phyloP scores from a whole-genome alignment of 805 yeast species.

The Yarrowia porcina region DNA sequence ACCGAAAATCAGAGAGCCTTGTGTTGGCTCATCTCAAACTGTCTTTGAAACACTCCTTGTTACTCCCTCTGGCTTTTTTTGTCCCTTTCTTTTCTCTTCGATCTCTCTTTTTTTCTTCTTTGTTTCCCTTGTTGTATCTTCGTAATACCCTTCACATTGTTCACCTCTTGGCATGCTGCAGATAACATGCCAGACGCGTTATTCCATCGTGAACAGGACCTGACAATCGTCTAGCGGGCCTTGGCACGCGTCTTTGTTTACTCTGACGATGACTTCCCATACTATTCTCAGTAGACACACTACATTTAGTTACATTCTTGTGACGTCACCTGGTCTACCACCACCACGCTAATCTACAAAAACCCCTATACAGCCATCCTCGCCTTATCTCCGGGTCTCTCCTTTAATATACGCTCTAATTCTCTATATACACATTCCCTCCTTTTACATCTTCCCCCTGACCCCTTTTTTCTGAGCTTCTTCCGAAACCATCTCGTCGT shows the following conservation, averaged over 20 bases:
- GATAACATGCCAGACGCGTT: neutral
- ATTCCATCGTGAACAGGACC: neutral
- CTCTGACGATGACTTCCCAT: too few species aligned
- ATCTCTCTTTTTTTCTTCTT: neutral
- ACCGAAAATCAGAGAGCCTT: too few species aligned
- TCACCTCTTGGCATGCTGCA: neutral
- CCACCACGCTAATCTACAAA: neutral
- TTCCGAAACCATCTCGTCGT: neutral
- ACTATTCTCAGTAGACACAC: neutral
- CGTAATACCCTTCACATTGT: neutral
- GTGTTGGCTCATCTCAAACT: neutral
- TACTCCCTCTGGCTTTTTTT: neutral
- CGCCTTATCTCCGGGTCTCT: neutral
- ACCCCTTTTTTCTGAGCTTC: neutral
- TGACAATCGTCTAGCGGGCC: neutral
- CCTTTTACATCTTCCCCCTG: neutral
- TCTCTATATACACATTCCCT: neutral
- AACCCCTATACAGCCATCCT: neutral
- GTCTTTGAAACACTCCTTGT: neutral
- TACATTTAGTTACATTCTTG: neutral
- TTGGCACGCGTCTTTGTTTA: neutral
- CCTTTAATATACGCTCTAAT: neutral
- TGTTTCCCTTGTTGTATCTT: neutral
- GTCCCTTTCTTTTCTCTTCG: neutral
- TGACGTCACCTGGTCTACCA: neutral